Conservation (phyloP, 208 protist genomes). For the Trypanosomatidae sp. region DNA sequence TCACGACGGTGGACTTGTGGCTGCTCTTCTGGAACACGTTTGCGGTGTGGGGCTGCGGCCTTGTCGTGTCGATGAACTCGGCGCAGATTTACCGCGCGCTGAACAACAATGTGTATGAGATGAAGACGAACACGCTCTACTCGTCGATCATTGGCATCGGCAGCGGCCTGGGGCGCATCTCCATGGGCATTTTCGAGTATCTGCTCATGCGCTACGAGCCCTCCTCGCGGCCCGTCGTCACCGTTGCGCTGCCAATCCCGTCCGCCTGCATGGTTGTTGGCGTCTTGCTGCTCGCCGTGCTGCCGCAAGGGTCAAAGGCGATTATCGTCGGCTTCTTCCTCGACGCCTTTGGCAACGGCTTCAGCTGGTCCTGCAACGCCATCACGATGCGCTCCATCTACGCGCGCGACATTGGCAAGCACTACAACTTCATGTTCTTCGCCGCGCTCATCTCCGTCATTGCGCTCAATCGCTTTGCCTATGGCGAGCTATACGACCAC, state of each 20-base stretch:
- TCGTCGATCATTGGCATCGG: slow-evolving; percentile 51
- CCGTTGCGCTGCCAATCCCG: slow-evolving; percentile 39
- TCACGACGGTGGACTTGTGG: slow-evolving; percentile 28
- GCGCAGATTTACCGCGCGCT: slow-evolving; percentile 46
- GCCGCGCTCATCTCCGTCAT: slow-evolving; percentile 23
- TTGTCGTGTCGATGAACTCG: slow-evolving; percentile 49
- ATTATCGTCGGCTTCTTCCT: slow-evolving; percentile 37
- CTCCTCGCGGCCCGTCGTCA: slow-evolving; percentile 47
- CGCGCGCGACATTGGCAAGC: slow-evolving; percentile 54
- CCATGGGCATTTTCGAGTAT: slow-evolving; percentile 55
- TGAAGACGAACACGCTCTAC: slow-evolving; percentile 27
- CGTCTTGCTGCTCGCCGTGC: slow-evolving; percentile 22
- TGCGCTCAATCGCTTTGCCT: slow-evolving; percentile 54
- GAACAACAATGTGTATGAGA: slow-evolving; percentile 14
- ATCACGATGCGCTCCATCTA: slow-evolving; percentile 65
- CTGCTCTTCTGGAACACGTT: slow-evolving; percentile 41
- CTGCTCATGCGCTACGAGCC: slow-evolving; percentile 29
- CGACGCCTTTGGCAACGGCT: slow-evolving; percentile 54
- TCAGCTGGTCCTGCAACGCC: slow-evolving; percentile 31
- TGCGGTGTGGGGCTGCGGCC: slow-evolving; percentile 44
- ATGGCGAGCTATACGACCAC: slow-evolving; percentile 58
- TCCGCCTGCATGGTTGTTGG: slow-evolving; percentile 14
- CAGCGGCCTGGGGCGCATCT: slow-evolving; percentile 47
- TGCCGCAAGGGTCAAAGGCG: slow-evolving; percentile 12
- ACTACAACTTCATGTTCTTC: slow-evolving; percentile 64